Base-by-base conservation (phyloP, 2,329 filamentous ascomycete genomes). In the Rachicladosporium sp. region DNA sequence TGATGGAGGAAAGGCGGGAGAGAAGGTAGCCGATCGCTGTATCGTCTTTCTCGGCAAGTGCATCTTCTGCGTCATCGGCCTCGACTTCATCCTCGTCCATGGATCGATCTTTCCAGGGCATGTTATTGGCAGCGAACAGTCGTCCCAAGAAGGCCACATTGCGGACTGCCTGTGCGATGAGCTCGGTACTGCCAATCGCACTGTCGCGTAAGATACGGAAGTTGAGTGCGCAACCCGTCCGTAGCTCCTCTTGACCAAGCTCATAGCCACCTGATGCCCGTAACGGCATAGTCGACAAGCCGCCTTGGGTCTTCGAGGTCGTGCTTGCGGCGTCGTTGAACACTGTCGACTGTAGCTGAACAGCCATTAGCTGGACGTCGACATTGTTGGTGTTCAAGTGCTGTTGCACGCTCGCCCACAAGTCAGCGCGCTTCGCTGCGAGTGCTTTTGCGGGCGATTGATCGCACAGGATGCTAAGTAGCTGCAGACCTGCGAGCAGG, bases 81-180 rank as follows among this genome's bases (percentile, higher is more conserved):
- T 48, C 45, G 3, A 38, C 35, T 1, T 65, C 64, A 10, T 66
- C 64, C 0, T 67, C 66, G 4, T 65, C 58, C 2, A 65, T 61
- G 1, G 66, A 56, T 10, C 57, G 46, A 2, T 61, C 64, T 3
- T 58, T 62, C 65, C 58, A 75, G 15, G 51, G 59, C 33, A 70
- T 51, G 52, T 68, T 65, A 46, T 79, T 83, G 29, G 71, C 71
- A 10, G 71, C 71, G 43, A 74, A 73, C 53, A 66, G 78, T 44
- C 70, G 76, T 32, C 79, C 84, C 0, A 98, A 68, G 67, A 93
- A 93, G 30, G 89, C 71, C 29, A 94, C 67, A 46, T 94, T 86
- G 48, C 86, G 82, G 3, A 84, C 76, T 9, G 78, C 78, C 56
- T 93, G 85, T 32, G 76, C 70, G 1, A 83, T 83, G n/a, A 96